Percentiles rank a stretch among this genome's conserved stretches.
Evolutionary conservation across 345 rosid species (phyloP).

Genomic region (Syzygium oleosum): DNA sequence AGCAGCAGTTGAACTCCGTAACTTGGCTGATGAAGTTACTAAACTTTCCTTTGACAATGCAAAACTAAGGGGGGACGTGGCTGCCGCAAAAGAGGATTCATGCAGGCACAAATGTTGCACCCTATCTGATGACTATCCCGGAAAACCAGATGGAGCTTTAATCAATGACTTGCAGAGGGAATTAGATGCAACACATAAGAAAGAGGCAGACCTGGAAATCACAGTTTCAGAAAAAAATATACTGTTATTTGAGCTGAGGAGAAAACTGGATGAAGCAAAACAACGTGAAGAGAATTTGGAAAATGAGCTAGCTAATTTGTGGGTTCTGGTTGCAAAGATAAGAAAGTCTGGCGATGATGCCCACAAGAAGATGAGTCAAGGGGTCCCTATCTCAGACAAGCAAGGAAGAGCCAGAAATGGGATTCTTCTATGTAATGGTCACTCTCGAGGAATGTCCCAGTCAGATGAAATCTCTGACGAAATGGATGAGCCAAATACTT

Average conservation of each 20-base stretch:
- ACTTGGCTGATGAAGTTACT: slow-evolving; percentile 70
- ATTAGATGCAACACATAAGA: slow-evolving; percentile 26
- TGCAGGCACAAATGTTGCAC: slow-evolving; percentile 15
- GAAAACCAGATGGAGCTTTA: slow-evolving; percentile 17
- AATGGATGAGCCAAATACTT: slow-evolving; percentile 10
- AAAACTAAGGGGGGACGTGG: slow-evolving; percentile 39
- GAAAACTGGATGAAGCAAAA: slow-evolving; percentile 43
- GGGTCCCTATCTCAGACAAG: not conserved
- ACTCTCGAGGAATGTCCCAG: not conserved
- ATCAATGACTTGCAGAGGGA: slow-evolving; percentile 42
- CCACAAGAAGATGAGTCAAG: slow-evolving; percentile 4
- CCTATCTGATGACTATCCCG: slow-evolving; percentile 12
- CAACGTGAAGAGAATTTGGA: slow-evolving; percentile 41
- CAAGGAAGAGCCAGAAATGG: not conserved
- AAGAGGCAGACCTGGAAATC: slow-evolving; percentile 33
- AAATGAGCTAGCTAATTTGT: slow-evolving; percentile 56
- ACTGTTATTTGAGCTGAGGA: slow-evolving; percentile 29
- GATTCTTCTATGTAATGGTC: not conserved
- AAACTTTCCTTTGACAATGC: slow-evolving; percentile 58
- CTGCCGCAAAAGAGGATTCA: slow-evolving; percentile 29
- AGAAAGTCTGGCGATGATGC: slow-evolving; percentile 23
- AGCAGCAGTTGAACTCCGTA: slow-evolving; percentile 57
- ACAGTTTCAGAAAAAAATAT: slow-evolving; percentile 28
- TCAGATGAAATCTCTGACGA: slow-evolving; percentile 11
- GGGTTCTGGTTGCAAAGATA: slow-evolving; percentile 46